Evolutionary conservation across 768 basidiomycete species (phyloP), one percentile per base, ranked within the genome.

Genomic region (Leucocoprinus sp.): DNA sequence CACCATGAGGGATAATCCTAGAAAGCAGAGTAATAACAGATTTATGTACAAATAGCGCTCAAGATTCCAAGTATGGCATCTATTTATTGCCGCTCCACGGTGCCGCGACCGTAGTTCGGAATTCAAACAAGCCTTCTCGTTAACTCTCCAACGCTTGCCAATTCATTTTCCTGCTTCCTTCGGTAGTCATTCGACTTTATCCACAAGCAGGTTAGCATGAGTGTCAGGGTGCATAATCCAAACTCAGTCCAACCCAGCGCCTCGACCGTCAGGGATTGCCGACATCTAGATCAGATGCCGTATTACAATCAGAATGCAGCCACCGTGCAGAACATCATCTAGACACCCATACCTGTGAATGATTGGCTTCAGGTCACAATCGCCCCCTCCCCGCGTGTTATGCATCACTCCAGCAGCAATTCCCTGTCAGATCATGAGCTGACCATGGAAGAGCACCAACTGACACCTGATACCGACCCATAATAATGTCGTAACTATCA

Each of bases 161-260:
- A 35, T 28, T 44, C 51, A 48, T 47, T 45, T 42, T 57, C 49
- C 42, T 50, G 34, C 19, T 46, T 41, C 28, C 23, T 51, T 45
- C 27, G 50, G 42, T 22, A 48, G 36, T 24, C 52, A 54, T 19
- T 45, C 49, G 49, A 43, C 44, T 55, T 19, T 50, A 69, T 53
- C 70, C 69, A 70, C 36, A 68, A 37, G 49, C 76, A 71, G 9
- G 84, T 82, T 24, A 70, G 67, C 4, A 71, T 43, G 34, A 84
- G 59, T 5, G 82, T 76, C 49, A 80, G 44, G 8, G 69, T 43
- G 54, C 80, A 81, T 15, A 89, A 59, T 5, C 70, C 73, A 50
- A 86, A 80, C 52, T 85, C 83, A 40, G 80, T 75, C 85, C 86
- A 88, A 4, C 82, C 84, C 12, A 88, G 57, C 1, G 80, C 80